Evolutionary conservation across 345 rosid species (phyloP), one percentile per base, ranked within the genome.

Genomic region (Eutrema heterophyllum): DNA sequence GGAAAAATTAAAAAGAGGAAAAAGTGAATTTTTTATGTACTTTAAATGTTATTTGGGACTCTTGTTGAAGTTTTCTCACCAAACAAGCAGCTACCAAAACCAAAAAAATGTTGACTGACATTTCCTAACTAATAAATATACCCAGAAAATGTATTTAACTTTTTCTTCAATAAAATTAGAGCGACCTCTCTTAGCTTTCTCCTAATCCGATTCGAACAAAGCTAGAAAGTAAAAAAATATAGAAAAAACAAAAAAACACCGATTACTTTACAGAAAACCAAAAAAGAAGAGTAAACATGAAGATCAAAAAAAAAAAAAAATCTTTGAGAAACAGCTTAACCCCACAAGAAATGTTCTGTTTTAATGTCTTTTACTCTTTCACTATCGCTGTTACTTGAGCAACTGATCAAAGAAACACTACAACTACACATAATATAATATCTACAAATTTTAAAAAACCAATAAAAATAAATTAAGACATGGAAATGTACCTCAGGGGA

Each of bases 1-100:
- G 45, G 33, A 45, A 44, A 62, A 45, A 64, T 29, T 63, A 12
- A 18, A 26, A 39, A 49, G 29, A 16, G 18, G 56, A 68, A 60
- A 61, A 15, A 48, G 36, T 75, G 27, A 36, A 11, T 9, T 1
- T 58, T 48, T 49, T 58, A 9, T 18, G 30, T 48, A 32, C 59
- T 50, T 67, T 21, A 51, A 61, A 61, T 68, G 49, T 61, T 44
- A 8, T 68, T 61, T 33, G 16, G 26, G 26, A 53, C 40, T 68
- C 41, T 68, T 24, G 79, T 68, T 75, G 79, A 53, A 61, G 69
- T 75, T 33, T 60, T 75, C 79, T 68, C 50, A 75, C 79, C 79
- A 75, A 75, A 68, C 49, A 75, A 60, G 49, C 56, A 75, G 63
- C 74, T 60, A 75, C 78, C 73, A 58, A 50, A 29, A 74, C 78